Percentiles rank a stretch among this genome's conserved stretches.
Conservation (phyloP, 2,329 filamentous ascomycete genomes). For the Geosmithia morbida region DNA sequence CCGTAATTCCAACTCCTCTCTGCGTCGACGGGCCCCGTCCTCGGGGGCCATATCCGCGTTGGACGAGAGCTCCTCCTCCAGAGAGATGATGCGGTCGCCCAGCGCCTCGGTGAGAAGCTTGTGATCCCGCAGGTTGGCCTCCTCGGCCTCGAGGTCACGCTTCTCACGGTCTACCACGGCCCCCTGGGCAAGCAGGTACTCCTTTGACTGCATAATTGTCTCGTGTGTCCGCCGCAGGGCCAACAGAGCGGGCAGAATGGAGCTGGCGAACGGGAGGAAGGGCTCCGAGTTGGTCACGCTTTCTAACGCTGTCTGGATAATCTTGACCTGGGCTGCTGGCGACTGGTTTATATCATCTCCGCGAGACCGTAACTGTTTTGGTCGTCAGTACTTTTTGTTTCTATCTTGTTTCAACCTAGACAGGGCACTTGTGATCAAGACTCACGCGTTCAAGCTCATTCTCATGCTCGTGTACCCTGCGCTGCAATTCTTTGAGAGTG, state of each 20-base stretch:
- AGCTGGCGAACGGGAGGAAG: slow-evolving; percentile 51
- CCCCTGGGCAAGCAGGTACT: slow-evolving; percentile 34
- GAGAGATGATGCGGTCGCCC: slow-evolving; percentile 39
- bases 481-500: slow-evolving; percentile 53
- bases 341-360: slow-evolving; percentile 10
- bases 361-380: slow-evolving; percentile 12
- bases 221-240: slow-evolving; percentile 54
- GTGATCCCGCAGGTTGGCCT: slow-evolving; percentile 37
- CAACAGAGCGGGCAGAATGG: slow-evolving; percentile 55
- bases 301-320: slow-evolving; percentile 52
- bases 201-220: slow-evolving; percentile 49
- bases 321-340: slow-evolving; percentile 14
- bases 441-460: slow-evolving; percentile 30
- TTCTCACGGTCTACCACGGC: slow-evolving; percentile 25
- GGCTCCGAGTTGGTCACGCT: slow-evolving; percentile 46
- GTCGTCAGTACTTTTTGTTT: slow-evolving; percentile 1
- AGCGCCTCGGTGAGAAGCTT: slow-evolving; percentile 37
- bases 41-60: slow-evolving; percentile 43
- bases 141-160: slow-evolving; percentile 34
- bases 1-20: slow-evolving; percentile 44
- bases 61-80: slow-evolving; percentile 42
- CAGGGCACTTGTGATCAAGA: background rate
- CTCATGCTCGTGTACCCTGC: slow-evolving; percentile 38
- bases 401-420: background rate
- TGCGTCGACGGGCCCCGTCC: slow-evolving; percentile 46